These are phyloP conservation scores for Pythium guiyangense DNA, from an alignment of 352 stramenopile species.

Conservation along the genomic window DNA sequence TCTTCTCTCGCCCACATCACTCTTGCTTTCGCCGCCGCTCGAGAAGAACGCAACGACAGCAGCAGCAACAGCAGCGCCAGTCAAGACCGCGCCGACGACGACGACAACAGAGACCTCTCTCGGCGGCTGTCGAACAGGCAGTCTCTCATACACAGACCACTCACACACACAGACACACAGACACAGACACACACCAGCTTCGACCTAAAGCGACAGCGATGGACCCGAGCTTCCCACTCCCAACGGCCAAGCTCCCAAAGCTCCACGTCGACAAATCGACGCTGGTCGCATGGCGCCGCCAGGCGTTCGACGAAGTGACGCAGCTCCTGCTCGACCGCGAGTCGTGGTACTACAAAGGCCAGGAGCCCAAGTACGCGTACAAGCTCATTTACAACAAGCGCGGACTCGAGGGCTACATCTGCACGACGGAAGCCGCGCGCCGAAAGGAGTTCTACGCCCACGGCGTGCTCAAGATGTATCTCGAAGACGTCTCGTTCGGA, in stretches of 20 bases:
- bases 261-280: conserved; percentile 7
- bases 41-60: not conserved
- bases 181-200: no score
- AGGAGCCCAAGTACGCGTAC: conserved; percentile 12
- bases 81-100: no score
- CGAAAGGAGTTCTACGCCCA: conserved; percentile 11
- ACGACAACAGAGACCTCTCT: not conserved
- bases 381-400: conserved; percentile 29
- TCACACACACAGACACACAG: not conserved
- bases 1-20: not conserved
- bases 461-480: conserved; percentile 10
- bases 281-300: conserved; percentile 5
- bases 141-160: not conserved
- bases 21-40: not conserved
- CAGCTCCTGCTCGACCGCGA: conserved; percentile 5
- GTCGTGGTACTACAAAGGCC: conserved; percentile 13
- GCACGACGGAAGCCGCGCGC: conserved; percentile 7
- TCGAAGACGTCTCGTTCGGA: conserved; percentile 26
- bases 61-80: no score
- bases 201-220: no score
- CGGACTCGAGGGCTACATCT: conserved; percentile 20
- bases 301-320: conserved; percentile 1
- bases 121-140: no score
- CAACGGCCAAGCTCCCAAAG: not conserved
- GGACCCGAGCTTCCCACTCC: conserved; percentile 7